phyloP scores from a whole-genome alignment of 1,284 basidiomycete genomes.

The Pseudozyma tsukubaensis region DNA sequence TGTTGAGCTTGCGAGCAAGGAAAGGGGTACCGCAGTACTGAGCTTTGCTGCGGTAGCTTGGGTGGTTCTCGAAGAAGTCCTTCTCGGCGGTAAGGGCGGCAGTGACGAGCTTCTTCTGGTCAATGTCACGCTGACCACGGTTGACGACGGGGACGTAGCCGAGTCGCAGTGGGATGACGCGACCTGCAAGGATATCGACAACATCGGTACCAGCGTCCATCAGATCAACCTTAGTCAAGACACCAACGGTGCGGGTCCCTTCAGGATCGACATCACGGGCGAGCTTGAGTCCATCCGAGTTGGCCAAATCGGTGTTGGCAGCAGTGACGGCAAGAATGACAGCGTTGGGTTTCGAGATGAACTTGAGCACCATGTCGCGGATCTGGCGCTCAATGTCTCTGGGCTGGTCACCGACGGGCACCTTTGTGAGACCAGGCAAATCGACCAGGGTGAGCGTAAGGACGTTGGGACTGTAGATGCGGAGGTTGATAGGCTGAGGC shows the following conservation, averaged over 20 bases:
- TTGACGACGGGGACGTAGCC: slow-evolving; percentile 99
- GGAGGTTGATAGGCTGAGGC: slow-evolving; percentile 91
- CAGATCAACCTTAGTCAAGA: slow-evolving; percentile 95
- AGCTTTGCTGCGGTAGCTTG: slow-evolving; percentile 95
- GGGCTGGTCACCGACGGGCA: slow-evolving; percentile 74
- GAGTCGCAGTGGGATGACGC: slow-evolving; percentile 95
- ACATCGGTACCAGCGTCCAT: slow-evolving; percentile 99
- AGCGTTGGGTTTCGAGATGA: slow-evolving; percentile 95
- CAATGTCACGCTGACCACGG: slow-evolving; percentile 97
- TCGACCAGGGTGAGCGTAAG: slow-evolving; percentile 95
- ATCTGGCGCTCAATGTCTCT: slow-evolving; percentile 97
- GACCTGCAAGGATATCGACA: slow-evolving; percentile 92
- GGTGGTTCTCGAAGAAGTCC: slow-evolving; percentile 91
- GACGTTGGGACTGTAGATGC: slow-evolving; percentile 96
- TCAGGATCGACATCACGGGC: slow-evolving; percentile 95
- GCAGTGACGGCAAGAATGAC: slow-evolving; percentile 96
- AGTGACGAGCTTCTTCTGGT: slow-evolving; percentile 83
- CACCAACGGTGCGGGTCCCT: slow-evolving; percentile 93
- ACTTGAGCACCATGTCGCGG: slow-evolving; percentile 89
- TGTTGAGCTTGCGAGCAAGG: slow-evolving; percentile 92
- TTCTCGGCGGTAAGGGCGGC: slow-evolving; percentile 87
- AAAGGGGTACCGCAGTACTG: slow-evolving; percentile 97
- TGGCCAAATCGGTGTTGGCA: slow-evolving; percentile 97
- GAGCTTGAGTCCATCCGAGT: slow-evolving; percentile 96
- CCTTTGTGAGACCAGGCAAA: slow-evolving; percentile 92